A percentile compares a stretch with the other conserved stretches of the same genome.
phyloP scores from a whole-genome alignment of 208 protist species.

The Porcisia hertigi region DNA sequence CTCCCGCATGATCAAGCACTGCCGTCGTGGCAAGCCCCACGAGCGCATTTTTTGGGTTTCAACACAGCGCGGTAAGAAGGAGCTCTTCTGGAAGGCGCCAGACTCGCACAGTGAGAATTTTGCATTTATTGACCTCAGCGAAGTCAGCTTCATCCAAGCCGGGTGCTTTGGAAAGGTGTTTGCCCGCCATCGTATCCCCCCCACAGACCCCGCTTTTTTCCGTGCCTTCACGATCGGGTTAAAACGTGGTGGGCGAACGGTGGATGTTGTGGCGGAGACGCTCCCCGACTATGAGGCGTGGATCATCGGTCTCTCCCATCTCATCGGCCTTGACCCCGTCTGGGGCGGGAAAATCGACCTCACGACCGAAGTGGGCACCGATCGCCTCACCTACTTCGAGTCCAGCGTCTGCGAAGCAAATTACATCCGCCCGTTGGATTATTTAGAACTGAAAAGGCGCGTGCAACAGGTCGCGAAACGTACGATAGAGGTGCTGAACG shows the following conservation, averaged over 20 bases:
- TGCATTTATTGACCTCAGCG: conserved; percentile 64
- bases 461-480: conserved; percentile 46
- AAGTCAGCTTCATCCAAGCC: conserved; percentile 87
- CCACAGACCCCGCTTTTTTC: conserved; percentile 79
- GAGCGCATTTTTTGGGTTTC: conserved; percentile 87
- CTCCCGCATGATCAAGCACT: conserved; percentile 91
- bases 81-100: conserved; percentile 83
- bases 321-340: conserved; percentile 83
- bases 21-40: conserved; percentile 89
- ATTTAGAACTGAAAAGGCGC: conserved; percentile 78
- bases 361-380: conserved; percentile 59
- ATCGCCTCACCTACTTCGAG: conserved; percentile 83
- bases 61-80: conserved; percentile 38
- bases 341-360: conserved; percentile 92
- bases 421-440: conserved; percentile 84
- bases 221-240: conserved; percentile 87
- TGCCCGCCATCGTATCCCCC: conserved; percentile 60
- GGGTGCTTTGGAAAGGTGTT: conserved; percentile 94
- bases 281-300: conserved; percentile 93
- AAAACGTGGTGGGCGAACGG: conserved; percentile 79
- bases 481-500: conserved; percentile 53
- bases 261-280: conserved; percentile 89
- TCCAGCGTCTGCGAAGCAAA: conserved; percentile 81
- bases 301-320: conserved; percentile 85
- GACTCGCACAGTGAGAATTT: conserved; percentile 42